Conservation (phyloP, 2,329 filamentous ascomycete species). For the Aspergillus brasiliensis region DNA sequence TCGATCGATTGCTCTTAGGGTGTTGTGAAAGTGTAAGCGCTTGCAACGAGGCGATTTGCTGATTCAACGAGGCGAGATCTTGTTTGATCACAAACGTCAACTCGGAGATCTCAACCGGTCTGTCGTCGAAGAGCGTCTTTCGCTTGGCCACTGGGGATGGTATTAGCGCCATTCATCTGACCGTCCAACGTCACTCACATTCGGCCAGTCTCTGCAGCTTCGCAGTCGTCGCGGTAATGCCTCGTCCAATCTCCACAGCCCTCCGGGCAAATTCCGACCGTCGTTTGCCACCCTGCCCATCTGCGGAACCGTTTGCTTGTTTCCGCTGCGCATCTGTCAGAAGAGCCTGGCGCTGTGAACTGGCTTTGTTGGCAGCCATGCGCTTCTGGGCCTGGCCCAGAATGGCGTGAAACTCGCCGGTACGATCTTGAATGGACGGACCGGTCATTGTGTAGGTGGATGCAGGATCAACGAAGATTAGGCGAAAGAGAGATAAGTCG, state of each 20-base stretch:
- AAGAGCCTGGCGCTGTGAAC: constrained; percentile 78
- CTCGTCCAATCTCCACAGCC: constrained; percentile 87
- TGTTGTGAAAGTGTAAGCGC: constrained; percentile 75
- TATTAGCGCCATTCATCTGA: not conserved
- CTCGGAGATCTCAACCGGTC: constrained; percentile 94
- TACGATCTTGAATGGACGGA: constrained; percentile 90
- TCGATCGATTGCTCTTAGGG: constrained; percentile 56
- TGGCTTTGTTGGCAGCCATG: constrained; percentile 73
- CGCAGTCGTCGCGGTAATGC: constrained; percentile 88
- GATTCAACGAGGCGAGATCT: constrained; percentile 81
- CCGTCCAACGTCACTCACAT: constrained; percentile 51
- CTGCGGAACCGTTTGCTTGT: constrained; percentile 61
- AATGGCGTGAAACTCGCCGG: constrained; percentile 90
- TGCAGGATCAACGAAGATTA: not conserved
- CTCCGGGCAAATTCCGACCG: constrained; percentile 90
- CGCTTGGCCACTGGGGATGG: constrained; percentile 74
- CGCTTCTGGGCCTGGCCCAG: constrained; percentile 81
- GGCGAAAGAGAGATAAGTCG: not conserved
- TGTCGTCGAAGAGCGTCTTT: constrained; percentile 95
- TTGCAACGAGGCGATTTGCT: constrained; percentile 84
- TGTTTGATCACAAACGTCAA: constrained; percentile 98
- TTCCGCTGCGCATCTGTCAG: constrained; percentile 68
- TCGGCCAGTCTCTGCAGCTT: constrained; percentile 94
- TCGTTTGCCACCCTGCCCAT: constrained; percentile 49
- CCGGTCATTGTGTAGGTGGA: constrained; percentile 50